These are phyloP conservation scores for Westerdykella ornata DNA, from an alignment of 2,329 filamentous ascomycete species.

Conservation along the genomic window DNA sequence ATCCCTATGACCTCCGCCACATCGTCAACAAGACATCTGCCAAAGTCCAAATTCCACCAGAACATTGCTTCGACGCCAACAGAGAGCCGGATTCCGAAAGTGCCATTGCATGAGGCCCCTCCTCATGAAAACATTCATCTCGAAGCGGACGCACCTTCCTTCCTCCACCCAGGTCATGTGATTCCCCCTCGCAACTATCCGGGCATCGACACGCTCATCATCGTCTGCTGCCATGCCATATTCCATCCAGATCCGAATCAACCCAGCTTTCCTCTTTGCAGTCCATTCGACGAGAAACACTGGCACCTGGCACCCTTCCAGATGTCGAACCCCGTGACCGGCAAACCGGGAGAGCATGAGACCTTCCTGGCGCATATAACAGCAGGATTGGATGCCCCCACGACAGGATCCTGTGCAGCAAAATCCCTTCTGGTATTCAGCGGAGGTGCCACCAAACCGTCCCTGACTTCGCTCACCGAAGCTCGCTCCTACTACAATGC, in stretches of 20 bases:
- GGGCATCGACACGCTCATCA: conserved; percentile 51
- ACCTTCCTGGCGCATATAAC: conserved; percentile 74
- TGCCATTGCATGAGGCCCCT: conserved; percentile 5
- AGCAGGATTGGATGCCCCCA: conserved; percentile 53
- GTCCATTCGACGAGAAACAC: conserved; percentile 33
- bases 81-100: conserved; percentile 5
- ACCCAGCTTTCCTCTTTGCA: conserved; percentile 22
- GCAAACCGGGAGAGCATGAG: conserved; percentile 59
- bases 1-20: conserved; percentile 26
- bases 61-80: conserved; percentile 10
- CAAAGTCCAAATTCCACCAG: conserved; percentile 24
- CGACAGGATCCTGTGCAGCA: conserved; percentile 40
- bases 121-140: conserved; percentile 2
- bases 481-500: conserved; percentile 34
- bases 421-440: conserved; percentile 59
- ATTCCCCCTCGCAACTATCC: conserved; percentile 22
- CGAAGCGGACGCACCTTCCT: conserved; percentile 10
- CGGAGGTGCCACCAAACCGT: conserved; percentile 49
- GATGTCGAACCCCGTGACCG: conserved; percentile 28
- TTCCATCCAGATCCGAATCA: conserved; percentile 44
- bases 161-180: conserved; percentile 25
- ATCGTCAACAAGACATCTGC: conserved; percentile 18
- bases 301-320: conserved; percentile 74
- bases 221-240: conserved; percentile 81
- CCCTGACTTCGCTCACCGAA: conserved; percentile 29